Conservation (phyloP, 495 filamentous ascomycete genomes). For the Annulohypoxylon bovei region DNA sequence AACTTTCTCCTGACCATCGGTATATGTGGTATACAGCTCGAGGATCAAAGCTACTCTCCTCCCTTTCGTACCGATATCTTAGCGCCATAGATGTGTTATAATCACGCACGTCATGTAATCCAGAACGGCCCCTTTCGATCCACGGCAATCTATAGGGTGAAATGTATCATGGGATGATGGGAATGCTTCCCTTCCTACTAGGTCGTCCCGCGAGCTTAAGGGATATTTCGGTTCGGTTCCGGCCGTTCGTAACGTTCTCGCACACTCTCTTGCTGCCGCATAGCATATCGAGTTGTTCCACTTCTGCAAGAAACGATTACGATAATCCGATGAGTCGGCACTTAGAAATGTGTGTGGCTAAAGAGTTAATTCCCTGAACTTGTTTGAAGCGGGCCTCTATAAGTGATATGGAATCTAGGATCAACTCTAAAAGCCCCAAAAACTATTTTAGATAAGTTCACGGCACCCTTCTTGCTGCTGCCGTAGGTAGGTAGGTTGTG, state of each 20-base stretch:
- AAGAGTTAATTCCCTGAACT: not conserved
- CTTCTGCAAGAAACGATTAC: constrained; percentile 2
- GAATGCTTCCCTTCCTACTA: not conserved
- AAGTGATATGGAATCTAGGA: constrained; percentile 3
- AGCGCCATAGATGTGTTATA: not conserved
- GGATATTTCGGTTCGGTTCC: not conserved
- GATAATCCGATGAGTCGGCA: constrained; percentile 4
- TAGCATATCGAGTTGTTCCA: not conserved
- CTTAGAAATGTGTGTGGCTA: constrained; percentile 1
- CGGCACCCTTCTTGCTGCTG: not conserved
- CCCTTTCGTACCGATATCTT: not conserved
- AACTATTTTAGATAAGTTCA: constrained; percentile 15
- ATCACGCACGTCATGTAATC: not conserved
- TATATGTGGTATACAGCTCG: not conserved
- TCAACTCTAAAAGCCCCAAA: not conserved
- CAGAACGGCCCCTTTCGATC: constrained; percentile 5
- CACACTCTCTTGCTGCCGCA: not conserved
- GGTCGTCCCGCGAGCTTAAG: not conserved
- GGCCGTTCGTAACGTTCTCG: not conserved
- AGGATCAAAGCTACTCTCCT: not conserved
- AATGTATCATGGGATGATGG: not conserved
- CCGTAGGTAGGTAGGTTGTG: constrained; percentile 9
- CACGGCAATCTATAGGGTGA: constrained; percentile 3
- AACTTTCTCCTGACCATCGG: not conserved
- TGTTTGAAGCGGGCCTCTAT: not conserved